A percentile compares a stretch with the other conserved stretches of the same genome.
phyloP scores from a whole-genome alignment of 768 basidiomycete species.

The Collybia mongolica region DNA sequence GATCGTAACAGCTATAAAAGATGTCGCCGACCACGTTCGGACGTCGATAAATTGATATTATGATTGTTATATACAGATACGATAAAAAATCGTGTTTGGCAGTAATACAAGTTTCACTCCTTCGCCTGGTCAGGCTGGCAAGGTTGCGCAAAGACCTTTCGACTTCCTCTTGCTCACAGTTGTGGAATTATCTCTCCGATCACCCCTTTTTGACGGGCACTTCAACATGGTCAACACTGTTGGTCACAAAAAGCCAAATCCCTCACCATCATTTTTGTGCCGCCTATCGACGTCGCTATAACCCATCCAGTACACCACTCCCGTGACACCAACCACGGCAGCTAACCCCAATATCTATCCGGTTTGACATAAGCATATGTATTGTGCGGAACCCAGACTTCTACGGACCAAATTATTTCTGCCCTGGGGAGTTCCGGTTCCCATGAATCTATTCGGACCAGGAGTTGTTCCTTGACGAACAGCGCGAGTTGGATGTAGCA shows the following conservation, averaged over 20 bases:
- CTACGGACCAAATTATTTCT: slow-evolving; percentile 16
- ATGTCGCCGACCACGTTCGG: too few species aligned
- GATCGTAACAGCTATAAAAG: too few species aligned
- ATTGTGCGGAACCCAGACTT: not conserved
- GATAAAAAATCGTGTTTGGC: too few species aligned
- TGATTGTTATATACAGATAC: too few species aligned
- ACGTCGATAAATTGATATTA: too few species aligned
- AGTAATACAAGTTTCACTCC: too few species aligned
- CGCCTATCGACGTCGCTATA: slow-evolving; percentile 20
- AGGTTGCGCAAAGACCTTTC: not conserved
- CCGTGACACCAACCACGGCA: slow-evolving; percentile 14
- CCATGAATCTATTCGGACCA: slow-evolving; percentile 15
- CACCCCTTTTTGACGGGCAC: slow-evolving; percentile 10
- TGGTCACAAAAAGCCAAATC: not conserved
- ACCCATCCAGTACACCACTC: slow-evolving; percentile 17
- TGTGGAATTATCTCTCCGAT: slow-evolving; percentile 16
- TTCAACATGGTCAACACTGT: slow-evolving; percentile 8
- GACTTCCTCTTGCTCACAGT: slow-evolving; percentile 1
- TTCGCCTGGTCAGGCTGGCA: too few species aligned
- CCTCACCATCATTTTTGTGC: slow-evolving; percentile 20
- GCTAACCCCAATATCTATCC: slow-evolving; percentile 14
- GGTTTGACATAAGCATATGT: not conserved
- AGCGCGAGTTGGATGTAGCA: slow-evolving; percentile 12
- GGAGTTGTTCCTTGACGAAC: slow-evolving; percentile 10
- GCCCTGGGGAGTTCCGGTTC: slow-evolving; percentile 14